Evolutionary conservation across 352 stramenopile species (phyloP), one percentile per base, ranked within the genome.

Genomic region (Globisporangium alternatum): DNA sequence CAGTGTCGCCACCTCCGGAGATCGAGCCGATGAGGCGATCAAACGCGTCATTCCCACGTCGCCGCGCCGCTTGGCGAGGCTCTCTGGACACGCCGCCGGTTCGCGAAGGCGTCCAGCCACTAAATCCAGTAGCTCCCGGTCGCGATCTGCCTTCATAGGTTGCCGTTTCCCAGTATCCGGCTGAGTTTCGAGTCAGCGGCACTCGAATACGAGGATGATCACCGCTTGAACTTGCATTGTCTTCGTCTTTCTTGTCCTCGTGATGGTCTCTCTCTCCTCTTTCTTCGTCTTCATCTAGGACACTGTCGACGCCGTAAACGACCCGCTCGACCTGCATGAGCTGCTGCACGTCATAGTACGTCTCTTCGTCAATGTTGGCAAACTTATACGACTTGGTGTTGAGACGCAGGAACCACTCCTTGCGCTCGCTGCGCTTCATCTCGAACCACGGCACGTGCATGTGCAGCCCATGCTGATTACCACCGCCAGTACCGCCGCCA

Each of bases 331-430:
- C 28, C 31, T 55, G 47, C 17, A 64, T 54, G 25, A 64, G 53
- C 9, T 51, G 37, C 15, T 64, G 25, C 22, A 64, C 47, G 33
- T 39, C 37, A 8, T 25, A 22, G 35, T 58, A 64, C 22, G 48
- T 64, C 58, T 64, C 58, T 48, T 41, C 22, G 33, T 64, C 58
- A 25, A 64, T 41, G 31, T 56, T 57, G 10, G 58, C 53, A 28
- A 55, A 56, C 47, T 54, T 58, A 35, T 58, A 55, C n/a, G 48
- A 49, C 47, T 58, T 37, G 25, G 30, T 57, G 59, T 64, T 64
- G 30, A 43, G 47, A 2, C 33, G 19, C 21, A 56, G 35, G 22
- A 64, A 58, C 47, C 39, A 49, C 22, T 64, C 39, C 48, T 57
- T 57, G 33, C 59, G 59, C 33, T 64, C 59, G 31, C 19, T 43